Base-by-base conservation (phyloP, 352 stramenopile genomes). In the Pythium pyrilobum region DNA sequence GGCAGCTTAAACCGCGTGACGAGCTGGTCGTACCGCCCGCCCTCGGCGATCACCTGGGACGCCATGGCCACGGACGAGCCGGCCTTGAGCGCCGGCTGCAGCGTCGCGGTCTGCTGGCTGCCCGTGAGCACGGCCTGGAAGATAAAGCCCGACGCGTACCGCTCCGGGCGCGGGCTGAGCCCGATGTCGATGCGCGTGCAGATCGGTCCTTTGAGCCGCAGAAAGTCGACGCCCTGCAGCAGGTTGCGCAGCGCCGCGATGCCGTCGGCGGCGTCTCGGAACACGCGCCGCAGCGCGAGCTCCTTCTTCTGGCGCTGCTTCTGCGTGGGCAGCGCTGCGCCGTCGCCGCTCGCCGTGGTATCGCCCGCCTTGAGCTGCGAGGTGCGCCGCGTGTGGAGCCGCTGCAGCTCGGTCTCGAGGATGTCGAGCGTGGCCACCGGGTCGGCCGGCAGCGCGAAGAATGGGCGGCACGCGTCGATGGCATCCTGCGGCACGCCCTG, bases 1-100 rank as follows among this genome's bases (percentile, higher is more conserved):
- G 85, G 86, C 16, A 93, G 67, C n/a, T 89, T 87, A 60, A 93
- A 95, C 0, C 81, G 79, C 3, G 81, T 82, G n/a, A 95, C 57
- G 25, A 95, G 56, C 7, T 81, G 68, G 44, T 95, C 84, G 44
- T 93, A 95, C 1, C 85, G 80, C 24, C 85, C 85, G 42, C 82
- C 85, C 56, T 95, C 82, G 1, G 85, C 85, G 24, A 93, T 88
- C 27, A 88, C 81, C 44, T 88, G 78, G 12, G 66, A 80, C 11
- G 72, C 68, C 6, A 52, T 87, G 7, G 62, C 66, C 5, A 59
- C 54, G 3, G 71, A 64, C n/a, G 49, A 50, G 5, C 42, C 25
- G 4, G 54, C n/a, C 4, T 50, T 39, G 42, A 58, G 44, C 2
- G 41, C 27, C 6, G 53, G 42, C 7, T 52, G 40, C n/a, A 49